These are phyloP conservation scores for Microdochium bolleyi DNA, from an alignment of 2,329 filamentous ascomycete genomes.

Conservation along the genomic window DNA sequence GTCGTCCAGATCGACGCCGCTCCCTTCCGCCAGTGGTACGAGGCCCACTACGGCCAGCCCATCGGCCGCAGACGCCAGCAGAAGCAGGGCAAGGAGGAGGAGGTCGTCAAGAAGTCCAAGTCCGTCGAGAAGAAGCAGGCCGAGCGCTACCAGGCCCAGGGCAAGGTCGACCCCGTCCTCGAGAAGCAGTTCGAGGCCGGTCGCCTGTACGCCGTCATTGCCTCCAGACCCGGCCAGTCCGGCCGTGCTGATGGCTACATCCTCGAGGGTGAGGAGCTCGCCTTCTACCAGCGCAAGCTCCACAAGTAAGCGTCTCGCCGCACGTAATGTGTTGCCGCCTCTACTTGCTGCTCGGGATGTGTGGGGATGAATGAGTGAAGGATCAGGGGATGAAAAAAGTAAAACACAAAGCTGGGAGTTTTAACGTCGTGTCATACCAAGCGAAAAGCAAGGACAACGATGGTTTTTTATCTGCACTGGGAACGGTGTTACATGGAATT, in stretches of 20 bases:
- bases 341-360: background rate
- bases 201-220: slow-evolving; percentile 89
- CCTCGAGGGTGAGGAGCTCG: slow-evolving; percentile 97
- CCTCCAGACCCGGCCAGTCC: slow-evolving; percentile 92
- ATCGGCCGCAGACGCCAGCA: slow-evolving; percentile 88
- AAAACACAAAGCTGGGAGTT: background rate
- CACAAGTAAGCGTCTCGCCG: slow-evolving; percentile 68
- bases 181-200: slow-evolving; percentile 99
- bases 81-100: slow-evolving; percentile 60
- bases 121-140: slow-evolving; percentile 94
- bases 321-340: background rate
- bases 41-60: slow-evolving; percentile 94
- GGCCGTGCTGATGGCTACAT: slow-evolving; percentile 96
- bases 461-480: slow-evolving; percentile 14
- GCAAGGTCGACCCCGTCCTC: slow-evolving; percentile 87
- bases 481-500: slow-evolving; percentile 26
- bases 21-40: slow-evolving; percentile 99
- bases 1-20: slow-evolving; percentile 98
- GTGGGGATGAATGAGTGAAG: background rate
- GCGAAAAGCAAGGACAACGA: background rate
- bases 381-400: background rate
- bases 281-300: slow-evolving; percentile 99
- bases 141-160: slow-evolving; percentile 68
- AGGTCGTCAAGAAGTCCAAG: slow-evolving; percentile 90
- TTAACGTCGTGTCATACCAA: background rate